Conservation (phyloP, 1,284 basidiomycete genomes). For the Cryptococcus sp. region DNA sequence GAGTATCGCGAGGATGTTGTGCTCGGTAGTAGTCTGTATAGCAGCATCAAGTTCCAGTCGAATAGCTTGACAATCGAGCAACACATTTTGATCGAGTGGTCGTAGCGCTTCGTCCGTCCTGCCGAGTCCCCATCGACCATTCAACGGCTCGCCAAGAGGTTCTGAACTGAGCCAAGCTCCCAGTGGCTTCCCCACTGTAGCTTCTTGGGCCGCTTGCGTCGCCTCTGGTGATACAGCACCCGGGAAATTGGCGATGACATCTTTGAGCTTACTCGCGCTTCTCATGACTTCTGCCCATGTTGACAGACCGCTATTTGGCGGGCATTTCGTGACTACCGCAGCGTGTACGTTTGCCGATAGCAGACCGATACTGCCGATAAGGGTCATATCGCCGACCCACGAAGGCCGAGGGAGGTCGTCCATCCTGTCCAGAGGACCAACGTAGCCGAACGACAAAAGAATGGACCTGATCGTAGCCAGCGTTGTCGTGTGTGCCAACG, state of each 20-base stretch:
- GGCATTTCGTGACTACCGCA: constrained; percentile 26
- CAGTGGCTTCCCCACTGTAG: constrained; percentile 16
- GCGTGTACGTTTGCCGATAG: constrained; percentile 37
- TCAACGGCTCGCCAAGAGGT: constrained; percentile 33
- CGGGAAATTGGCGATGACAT: constrained; percentile 36
- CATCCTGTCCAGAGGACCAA: constrained; percentile 40
- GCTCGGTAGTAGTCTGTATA: constrained; percentile 11
- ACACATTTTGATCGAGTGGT: constrained; percentile 26
- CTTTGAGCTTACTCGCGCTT: constrained; percentile 37
- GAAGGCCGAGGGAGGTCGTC: constrained; percentile 39
- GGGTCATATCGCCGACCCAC: constrained; percentile 42
- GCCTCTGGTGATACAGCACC: constrained; percentile 18
- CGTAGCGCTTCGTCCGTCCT: constrained; percentile 12
- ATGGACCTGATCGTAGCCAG: constrained; percentile 38
- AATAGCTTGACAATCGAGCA: constrained; percentile 29
- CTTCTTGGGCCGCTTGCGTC: constrained; percentile 13
- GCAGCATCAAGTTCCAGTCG: constrained; percentile 31
- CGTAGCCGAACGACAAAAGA: constrained; percentile 45
- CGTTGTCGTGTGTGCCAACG: constrained; percentile 20
- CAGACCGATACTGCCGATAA: constrained; percentile 42
- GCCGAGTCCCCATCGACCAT: constrained; percentile 45
- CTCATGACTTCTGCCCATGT: constrained; percentile 45
- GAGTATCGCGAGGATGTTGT: constrained; percentile 23
- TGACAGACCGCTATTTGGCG: constrained; percentile 30
- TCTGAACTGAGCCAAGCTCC: constrained; percentile 32